These are phyloP conservation scores for Xylariaceae sp. DNA, from an alignment of 2,329 filamentous ascomycete species.

Conservation along the genomic window DNA sequence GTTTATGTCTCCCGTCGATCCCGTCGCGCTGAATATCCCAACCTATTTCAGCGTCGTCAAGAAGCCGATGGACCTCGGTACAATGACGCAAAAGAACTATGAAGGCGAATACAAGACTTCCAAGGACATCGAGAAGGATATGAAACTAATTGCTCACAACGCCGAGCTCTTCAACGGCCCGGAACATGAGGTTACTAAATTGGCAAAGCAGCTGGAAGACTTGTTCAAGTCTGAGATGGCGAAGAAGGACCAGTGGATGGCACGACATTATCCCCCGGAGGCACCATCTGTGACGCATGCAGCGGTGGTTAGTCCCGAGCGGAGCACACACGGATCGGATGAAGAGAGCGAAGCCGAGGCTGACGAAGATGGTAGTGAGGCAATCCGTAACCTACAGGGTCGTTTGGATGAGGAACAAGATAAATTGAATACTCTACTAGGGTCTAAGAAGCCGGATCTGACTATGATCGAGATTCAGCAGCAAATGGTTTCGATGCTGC, in stretches of 20 bases:
- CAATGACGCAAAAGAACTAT: slow-evolving; percentile 77
- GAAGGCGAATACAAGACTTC: slow-evolving; percentile 77
- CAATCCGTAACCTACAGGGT: slow-evolving; percentile 56
- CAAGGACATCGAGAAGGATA: slow-evolving; percentile 84
- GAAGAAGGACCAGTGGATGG: slow-evolving; percentile 80
- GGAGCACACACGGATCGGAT: slow-evolving; percentile 70
- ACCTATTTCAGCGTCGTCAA: slow-evolving; percentile 93
- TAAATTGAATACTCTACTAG: slow-evolving; percentile 59
- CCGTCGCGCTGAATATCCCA: slow-evolving; percentile 90
- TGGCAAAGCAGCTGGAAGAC: slow-evolving; percentile 73
- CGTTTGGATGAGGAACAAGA: slow-evolving; percentile 59
- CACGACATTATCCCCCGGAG: slow-evolving; percentile 65
- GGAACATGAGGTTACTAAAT: slow-evolving; percentile 71
- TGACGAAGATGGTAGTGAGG: slow-evolving; percentile 44
- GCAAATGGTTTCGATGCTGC: slow-evolving; percentile 65
- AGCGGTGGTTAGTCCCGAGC: slow-evolving; percentile 64
- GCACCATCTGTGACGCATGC: slow-evolving; percentile 50
- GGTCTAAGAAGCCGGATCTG: slow-evolving; percentile 53
- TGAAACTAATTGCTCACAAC: slow-evolving; percentile 83
- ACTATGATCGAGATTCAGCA: slow-evolving; percentile 59
- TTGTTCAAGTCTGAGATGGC: slow-evolving; percentile 77
- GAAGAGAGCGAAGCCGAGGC: slow-evolving; percentile 71
- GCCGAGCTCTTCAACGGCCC: slow-evolving; percentile 86
- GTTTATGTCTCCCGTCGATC: slow-evolving; percentile 86
- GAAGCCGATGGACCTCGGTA: slow-evolving; percentile 92